phyloP scores from a whole-genome alignment of 2,329 filamentous ascomycete genomes.

The Cladophialophora yegresii region DNA sequence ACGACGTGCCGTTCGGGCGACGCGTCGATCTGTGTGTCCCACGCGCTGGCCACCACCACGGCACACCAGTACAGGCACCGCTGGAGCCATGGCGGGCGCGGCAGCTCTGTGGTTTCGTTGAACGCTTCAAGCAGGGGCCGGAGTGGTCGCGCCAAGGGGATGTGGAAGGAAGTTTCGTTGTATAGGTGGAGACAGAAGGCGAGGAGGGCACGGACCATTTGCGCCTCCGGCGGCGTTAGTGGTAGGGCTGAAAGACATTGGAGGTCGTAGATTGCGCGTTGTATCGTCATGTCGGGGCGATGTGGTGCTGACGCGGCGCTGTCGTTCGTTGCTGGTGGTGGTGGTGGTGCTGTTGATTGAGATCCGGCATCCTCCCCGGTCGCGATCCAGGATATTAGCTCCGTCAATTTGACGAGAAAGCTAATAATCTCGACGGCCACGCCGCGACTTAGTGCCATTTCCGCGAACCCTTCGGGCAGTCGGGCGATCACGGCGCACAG shows the following conservation, averaged over 20 bases:
- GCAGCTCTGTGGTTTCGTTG: slow-evolving; percentile 7
- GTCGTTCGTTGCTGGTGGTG: not conserved
- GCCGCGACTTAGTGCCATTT: slow-evolving; percentile 20
- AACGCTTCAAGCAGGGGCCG: slow-evolving; percentile 21
- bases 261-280: slow-evolving; percentile 28
- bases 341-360: not conserved
- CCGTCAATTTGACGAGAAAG: slow-evolving; percentile 25
- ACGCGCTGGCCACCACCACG: slow-evolving; percentile 22
- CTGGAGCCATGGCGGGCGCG: slow-evolving; percentile 21
- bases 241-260: slow-evolving; percentile 24
- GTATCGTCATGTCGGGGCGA: slow-evolving; percentile 19
- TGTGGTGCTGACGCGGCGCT: not conserved
- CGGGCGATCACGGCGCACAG: slow-evolving; percentile 21
- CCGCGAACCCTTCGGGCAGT: slow-evolving; percentile 24
- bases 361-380: not conserved
- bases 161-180: slow-evolving; percentile 24
- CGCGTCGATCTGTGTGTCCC: slow-evolving; percentile 26
- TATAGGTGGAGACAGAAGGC: slow-evolving; percentile 27
- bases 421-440: slow-evolving; percentile 26
- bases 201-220: slow-evolving; percentile 19
- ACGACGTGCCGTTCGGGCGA: slow-evolving; percentile 18
- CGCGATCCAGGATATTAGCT: slow-evolving; percentile 18
- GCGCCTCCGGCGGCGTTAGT: slow-evolving; percentile 16
- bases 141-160: slow-evolving; percentile 24
- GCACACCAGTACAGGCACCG: slow-evolving; percentile 26